These are phyloP conservation scores for Penicillium sp. DNA, from an alignment of 2,329 filamentous ascomycete genomes.

Conservation along the genomic window DNA sequence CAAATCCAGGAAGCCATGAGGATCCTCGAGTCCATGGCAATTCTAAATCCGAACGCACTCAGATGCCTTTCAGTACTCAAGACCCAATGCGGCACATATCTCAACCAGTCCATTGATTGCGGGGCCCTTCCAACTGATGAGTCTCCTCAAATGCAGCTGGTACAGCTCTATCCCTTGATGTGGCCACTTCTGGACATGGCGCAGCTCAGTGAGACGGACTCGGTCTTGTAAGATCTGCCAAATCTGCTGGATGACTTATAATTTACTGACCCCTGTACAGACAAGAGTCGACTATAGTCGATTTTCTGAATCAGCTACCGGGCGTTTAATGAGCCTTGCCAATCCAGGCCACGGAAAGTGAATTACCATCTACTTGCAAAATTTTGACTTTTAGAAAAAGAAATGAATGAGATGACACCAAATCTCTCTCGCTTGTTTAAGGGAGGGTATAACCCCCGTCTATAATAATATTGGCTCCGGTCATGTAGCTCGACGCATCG, in stretches of 20 bases:
- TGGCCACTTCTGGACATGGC: slow-evolving; percentile 21
- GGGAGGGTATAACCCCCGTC: slow-evolving; percentile 48
- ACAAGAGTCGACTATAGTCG: slow-evolving; percentile 16
- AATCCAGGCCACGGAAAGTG: not conserved
- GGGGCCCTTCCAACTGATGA: slow-evolving; percentile 19
- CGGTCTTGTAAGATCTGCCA: slow-evolving; percentile 8
- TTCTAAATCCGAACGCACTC: slow-evolving; percentile 17
- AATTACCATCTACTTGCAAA: not conserved
- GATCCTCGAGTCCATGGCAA: slow-evolving; percentile 21
- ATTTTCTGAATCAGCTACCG: slow-evolving; percentile 19
- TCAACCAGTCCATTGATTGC: slow-evolving; percentile 12
- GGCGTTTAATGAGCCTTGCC: not conserved
- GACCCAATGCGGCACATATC: slow-evolving; percentile 17
- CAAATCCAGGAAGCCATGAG: slow-evolving; percentile 17
- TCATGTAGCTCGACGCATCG: slow-evolving; percentile 51
- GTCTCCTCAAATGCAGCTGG: slow-evolving; percentile 24
- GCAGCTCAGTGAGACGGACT: slow-evolving; percentile 13
- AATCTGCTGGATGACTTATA: too few species aligned
- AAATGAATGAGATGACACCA: not conserved
- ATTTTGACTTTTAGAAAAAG: not conserved
- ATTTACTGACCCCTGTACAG: not conserved
- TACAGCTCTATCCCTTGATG: slow-evolving; percentile 23
- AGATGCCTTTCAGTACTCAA: slow-evolving; percentile 17
- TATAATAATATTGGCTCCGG: slow-evolving; percentile 48
- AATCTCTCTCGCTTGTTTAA: slow-evolving; percentile 3